Evolutionary conservation across 306 rosid genomes (phyloP).

Genomic region (Fragaria vesca): DNA sequence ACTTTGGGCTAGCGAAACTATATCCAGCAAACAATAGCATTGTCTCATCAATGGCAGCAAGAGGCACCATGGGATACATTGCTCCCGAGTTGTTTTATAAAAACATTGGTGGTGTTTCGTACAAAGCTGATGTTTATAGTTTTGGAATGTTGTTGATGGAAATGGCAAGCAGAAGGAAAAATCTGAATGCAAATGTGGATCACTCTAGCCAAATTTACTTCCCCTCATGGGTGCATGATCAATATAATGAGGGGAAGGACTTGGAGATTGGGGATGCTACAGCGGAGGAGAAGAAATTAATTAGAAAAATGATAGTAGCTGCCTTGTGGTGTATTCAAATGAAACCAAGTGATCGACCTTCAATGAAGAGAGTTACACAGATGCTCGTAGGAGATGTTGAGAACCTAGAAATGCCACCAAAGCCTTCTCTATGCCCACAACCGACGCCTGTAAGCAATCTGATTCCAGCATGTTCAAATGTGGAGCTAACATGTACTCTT

Average conservation of each 20-base stretch:
- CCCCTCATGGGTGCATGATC: not conserved
- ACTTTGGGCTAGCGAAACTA: not conserved
- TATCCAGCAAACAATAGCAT: not conserved
- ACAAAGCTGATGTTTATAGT: not conserved
- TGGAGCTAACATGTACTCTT: not conserved
- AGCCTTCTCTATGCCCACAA: not conserved
- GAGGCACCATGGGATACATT: not conserved
- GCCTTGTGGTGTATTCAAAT: not conserved
- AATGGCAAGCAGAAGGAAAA: constrained; percentile 1
- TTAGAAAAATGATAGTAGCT: not conserved
- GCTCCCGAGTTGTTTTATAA: not conserved
- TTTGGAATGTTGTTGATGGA: not conserved
- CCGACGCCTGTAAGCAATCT: not conserved
- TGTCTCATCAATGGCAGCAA: not conserved
- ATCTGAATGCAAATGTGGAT: not conserved
- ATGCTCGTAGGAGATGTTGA: not conserved
- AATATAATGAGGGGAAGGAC: not conserved
- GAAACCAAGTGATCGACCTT: constrained; percentile 2
- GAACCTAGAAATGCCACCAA: not conserved
- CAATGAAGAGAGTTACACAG: not conserved
- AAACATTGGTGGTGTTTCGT: not conserved
- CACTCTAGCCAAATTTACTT: not conserved
- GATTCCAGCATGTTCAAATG: not conserved
- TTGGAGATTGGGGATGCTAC: not conserved
- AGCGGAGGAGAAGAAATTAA: not conserved